These are phyloP conservation scores for Acer negundo DNA, from an alignment of 345 rosid genomes.

Conservation along the genomic window DNA sequence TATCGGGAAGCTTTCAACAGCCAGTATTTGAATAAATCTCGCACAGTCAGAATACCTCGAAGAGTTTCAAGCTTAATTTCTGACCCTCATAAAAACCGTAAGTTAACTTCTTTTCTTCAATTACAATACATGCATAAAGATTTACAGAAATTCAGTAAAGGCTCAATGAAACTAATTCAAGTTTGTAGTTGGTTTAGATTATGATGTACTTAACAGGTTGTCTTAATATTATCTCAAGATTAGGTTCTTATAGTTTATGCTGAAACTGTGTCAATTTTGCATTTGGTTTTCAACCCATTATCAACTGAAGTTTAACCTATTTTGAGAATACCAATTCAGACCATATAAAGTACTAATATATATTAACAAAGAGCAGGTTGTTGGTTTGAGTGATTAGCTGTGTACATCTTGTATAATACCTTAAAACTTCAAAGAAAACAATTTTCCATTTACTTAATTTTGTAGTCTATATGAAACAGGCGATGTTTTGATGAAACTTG, in stretches of 20 bases:
- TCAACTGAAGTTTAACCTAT: background rate
- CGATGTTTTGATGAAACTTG: conserved; percentile 70
- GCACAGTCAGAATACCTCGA: conserved; percentile 41
- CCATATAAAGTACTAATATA: background rate
- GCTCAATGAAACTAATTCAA: conserved; percentile 6
- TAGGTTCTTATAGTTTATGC: background rate
- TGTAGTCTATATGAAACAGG: conserved; percentile 30
- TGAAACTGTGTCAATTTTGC: background rate
- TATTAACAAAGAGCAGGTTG: background rate
- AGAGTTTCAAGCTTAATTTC: conserved; percentile 63
- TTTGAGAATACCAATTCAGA: background rate
- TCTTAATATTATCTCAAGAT: background rate
- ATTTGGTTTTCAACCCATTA: background rate
- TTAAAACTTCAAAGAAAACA: conserved; percentile 3
- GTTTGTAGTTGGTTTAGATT: background rate
- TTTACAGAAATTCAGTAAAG: background rate
- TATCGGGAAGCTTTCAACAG: conserved; percentile 4
- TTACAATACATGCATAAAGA: background rate
- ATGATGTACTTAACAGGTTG: background rate
- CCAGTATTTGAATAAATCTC: conserved; percentile 1
- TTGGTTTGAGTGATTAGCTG: background rate
- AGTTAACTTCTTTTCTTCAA: conserved; percentile 20
- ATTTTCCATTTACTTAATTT: conserved; percentile 13
- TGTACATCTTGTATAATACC: background rate
- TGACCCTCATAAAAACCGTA: conserved; percentile 44